phyloP scores from a whole-genome alignment of 495 filamentous ascomycete genomes.

The Thozetella sp. region DNA sequence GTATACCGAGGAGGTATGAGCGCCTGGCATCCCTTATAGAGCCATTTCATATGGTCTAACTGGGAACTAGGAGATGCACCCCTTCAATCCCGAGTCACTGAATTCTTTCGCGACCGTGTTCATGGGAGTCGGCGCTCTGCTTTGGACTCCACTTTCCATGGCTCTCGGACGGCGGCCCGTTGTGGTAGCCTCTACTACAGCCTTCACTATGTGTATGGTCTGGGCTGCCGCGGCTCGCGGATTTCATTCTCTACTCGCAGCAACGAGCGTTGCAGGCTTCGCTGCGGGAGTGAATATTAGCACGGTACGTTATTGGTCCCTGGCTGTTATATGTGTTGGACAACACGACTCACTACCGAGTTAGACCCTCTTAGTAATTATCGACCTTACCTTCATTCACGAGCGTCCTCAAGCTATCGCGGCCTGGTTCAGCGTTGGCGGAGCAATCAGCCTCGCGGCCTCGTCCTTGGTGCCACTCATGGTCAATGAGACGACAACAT shows the following conservation, averaged over 20 bases:
- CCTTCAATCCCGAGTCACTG: neutral
- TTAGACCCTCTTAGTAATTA: neutral
- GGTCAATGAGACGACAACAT: neutral
- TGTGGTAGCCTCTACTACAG: neutral
- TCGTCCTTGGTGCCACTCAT: neutral
- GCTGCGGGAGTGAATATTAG: neutral
- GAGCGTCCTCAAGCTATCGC: neutral
- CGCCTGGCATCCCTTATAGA: neutral
- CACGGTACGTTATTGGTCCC: neutral
- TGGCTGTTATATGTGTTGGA: neutral
- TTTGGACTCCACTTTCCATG: neutral
- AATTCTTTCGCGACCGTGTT: neutral
- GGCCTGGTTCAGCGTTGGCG: neutral
- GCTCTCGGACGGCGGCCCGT: neutral
- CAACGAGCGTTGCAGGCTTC: neutral
- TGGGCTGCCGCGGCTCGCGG: neutral
- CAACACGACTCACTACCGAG: neutral
- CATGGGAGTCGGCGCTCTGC: neutral
- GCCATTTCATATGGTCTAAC: neutral
- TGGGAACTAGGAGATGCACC: neutral
- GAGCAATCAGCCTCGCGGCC: neutral
- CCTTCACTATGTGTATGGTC: neutral
- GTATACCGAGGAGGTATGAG: neutral
- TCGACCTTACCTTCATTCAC: neutral
- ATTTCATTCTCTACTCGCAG: neutral